Base-by-base conservation (phyloP, 306 rosid species). In the Cicer arietinum region DNA sequence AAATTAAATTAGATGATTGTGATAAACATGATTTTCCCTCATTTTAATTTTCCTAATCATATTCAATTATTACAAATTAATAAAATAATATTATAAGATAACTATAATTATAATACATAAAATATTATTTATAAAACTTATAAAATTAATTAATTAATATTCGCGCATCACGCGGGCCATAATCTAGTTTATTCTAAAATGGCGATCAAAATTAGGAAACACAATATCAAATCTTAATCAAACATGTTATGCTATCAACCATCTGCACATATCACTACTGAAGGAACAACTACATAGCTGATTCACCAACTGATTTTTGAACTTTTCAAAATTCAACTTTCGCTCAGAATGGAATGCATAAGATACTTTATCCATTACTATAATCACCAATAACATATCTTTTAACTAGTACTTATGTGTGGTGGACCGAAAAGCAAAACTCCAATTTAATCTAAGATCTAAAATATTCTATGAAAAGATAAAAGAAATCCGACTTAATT, bases 351-450 rank as follows among this genome's bases (percentile, higher is more conserved):
- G 99, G 88, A 94, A 94, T 51, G 93, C 96, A 47, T 92, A 92
- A 41, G 99, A 94, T 71, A 94, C 96, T 88, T 94, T 97, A 80
- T 94, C 99, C 97, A 94, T 94, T 53, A 97, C 97, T 94, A 20
- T 46, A 74, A 69, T 79, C 51, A 61, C 48, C n/a, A 54, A 48
- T 62, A 12, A 79, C 10, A 66, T 39, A 25, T 59, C 42, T 64
- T 57, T 64, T 13, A 58, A 50, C 59, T 53, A 66, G 45, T 12
- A 79, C 37, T 20, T 9, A 30, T 74, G 13, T 64, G 41, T 12
- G 75, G 10, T 48, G 67, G 53, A 10, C 7, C 3, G 25, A 14
- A 3, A 72, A 40, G 9, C 41, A 72, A 37, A 71, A 71, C 52
- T 8, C 61, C 30, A 14, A 64, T 47, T 71, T 46, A 54, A 53